These are phyloP conservation scores for Citrullus colocynthis DNA, from an alignment of 306 rosid genomes.

Conservation along the genomic window DNA sequence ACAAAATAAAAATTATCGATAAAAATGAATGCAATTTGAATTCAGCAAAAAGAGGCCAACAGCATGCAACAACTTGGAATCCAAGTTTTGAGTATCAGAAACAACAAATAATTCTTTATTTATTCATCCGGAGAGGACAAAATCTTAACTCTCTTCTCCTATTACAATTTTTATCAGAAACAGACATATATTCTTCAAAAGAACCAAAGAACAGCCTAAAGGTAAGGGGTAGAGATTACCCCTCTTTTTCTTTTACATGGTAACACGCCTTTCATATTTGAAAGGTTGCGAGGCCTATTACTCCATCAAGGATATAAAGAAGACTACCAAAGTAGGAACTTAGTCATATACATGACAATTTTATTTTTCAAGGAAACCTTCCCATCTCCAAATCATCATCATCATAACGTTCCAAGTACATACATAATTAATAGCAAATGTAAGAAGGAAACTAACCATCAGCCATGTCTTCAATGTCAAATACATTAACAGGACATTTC, in stretches of 20 bases:
- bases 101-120: neutral
- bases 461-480: constrained; percentile 89
- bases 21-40: neutral
- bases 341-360: neutral
- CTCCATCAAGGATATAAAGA: neutral
- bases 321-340: neutral
- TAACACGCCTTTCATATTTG: neutral
- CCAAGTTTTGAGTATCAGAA: neutral
- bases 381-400: neutral
- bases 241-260: neutral
- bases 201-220: no score
- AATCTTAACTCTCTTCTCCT: neutral
- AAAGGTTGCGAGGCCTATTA: neutral
- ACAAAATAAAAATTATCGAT: constrained; percentile 4
- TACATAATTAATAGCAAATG: constrained; percentile 1
- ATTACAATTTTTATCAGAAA: neutral
- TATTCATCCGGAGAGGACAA: neutral
- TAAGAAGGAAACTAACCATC: constrained; percentile 27
- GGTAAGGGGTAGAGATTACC: no score
- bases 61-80: neutral
- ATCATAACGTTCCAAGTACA: neutral
- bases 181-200: no score
- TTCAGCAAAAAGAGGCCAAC: neutral
- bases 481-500: constrained; percentile 64
- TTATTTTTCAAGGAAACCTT: neutral